Percentiles rank a stretch among this genome's conserved stretches.
These are phyloP conservation scores for Dactylellina parvicollis DNA, from an alignment of 2,329 filamentous ascomycete species.

Conservation along the genomic window DNA sequence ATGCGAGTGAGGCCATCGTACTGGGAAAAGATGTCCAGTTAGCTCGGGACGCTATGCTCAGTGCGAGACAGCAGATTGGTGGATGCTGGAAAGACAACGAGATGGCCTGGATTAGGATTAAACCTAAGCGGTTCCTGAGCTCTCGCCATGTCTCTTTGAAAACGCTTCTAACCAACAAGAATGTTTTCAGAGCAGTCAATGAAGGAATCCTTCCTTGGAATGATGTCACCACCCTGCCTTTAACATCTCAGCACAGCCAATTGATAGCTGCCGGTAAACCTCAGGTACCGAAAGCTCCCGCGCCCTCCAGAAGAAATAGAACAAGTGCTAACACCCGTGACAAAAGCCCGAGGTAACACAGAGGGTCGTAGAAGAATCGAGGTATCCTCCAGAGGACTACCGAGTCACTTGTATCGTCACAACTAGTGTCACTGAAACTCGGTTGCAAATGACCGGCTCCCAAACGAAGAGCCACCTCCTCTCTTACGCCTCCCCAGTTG, in stretches of 20 bases:
- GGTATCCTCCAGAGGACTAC: not conserved
- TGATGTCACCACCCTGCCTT: too few relatives aligned
- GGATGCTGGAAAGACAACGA: not conserved
- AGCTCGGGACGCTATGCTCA: not conserved
- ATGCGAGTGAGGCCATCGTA: not conserved
- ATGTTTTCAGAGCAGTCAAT: conserved; percentile 11
- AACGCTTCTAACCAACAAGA: conserved; percentile 11
- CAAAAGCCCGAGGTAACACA: not conserved
- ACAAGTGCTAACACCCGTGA: not conserved
- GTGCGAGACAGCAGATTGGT: not conserved
- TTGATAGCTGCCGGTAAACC: too few relatives aligned
- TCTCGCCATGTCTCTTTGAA: not conserved
- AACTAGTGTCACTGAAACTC: not conserved
- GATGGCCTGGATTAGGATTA: conserved; percentile 22
- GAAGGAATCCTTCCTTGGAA: conserved; percentile 35
- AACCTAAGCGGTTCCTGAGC: not conserved
- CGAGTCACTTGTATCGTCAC: not conserved
- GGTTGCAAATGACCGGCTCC: not conserved
- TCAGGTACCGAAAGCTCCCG: too few relatives aligned
- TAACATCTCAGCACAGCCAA: too few relatives aligned
- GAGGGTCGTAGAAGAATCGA: not conserved
- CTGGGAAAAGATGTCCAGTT: not conserved
- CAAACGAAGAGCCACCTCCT: not conserved
- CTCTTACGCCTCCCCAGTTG: not conserved
- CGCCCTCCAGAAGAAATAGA: too few relatives aligned